Conservation (phyloP, 2,329 filamentous ascomycete species). For the Periconia macrospinosa region DNA sequence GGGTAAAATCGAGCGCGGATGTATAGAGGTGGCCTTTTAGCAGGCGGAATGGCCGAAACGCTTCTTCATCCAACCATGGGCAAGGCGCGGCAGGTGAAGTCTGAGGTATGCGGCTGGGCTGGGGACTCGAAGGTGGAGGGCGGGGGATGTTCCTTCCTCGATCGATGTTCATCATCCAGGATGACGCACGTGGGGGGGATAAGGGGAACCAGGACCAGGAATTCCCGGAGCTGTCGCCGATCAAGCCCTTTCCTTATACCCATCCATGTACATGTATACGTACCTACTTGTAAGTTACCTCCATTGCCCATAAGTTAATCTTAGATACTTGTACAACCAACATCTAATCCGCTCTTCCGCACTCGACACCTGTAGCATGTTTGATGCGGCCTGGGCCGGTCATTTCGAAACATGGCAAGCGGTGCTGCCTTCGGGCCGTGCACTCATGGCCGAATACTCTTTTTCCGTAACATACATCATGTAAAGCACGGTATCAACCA, state of each 20-base stretch:
- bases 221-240: neutral
- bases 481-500: too few relatives aligned
- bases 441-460: too few relatives aligned
- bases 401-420: too few relatives aligned
- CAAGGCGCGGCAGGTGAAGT: conserved; percentile 11
- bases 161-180: conserved; percentile 1
- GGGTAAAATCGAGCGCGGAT: neutral
- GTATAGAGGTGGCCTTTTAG: conserved; percentile 12
- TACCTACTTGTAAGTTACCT: too few relatives aligned
- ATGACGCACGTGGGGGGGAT: conserved; percentile 30
- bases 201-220: neutral
- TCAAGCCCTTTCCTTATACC: neutral
- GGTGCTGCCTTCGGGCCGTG: too few relatives aligned
- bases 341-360: too few relatives aligned
- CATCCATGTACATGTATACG: neutral
- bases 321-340: too few relatives aligned
- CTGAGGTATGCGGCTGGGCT: neutral
- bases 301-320: too few relatives aligned
- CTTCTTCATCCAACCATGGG: conserved; percentile 26
- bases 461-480: too few relatives aligned
- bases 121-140: conserved; percentile 1
- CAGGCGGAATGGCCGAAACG: conserved; percentile 21
- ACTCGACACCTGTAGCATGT: too few relatives aligned
- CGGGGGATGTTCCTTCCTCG: conserved; percentile 2
- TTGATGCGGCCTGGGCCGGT: too few relatives aligned